Evolutionary conservation across 2,329 filamentous ascomycete species (phyloP), one percentile per base, ranked within the genome.

Genomic region (Ambrosiella beaveri): DNA sequence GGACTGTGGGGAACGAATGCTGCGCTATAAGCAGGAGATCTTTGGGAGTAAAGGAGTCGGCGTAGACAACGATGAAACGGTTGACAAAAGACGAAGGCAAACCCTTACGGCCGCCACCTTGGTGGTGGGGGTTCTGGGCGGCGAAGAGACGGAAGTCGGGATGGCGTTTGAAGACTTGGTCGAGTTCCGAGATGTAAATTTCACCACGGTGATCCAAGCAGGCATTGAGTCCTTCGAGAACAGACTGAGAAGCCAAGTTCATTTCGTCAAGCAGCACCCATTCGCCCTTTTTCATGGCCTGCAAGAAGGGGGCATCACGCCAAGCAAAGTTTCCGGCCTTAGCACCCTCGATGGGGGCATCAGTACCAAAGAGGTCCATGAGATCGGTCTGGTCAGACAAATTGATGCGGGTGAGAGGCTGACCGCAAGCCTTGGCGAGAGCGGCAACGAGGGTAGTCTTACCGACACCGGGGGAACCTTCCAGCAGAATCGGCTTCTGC

Each of bases 251-350:
- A 1, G 94, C 93, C 62, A 98, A 73, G 65, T 98, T 98, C 93
- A 98, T 98, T 73, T 98, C 93, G 66, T 98, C 93, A 0, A 98
- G 77, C 36, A 98, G 74, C 9, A 98, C 93, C 93, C 93, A 98
- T 64, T 95, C 87, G 36, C 93, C 93, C 59, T 81, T 86, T 67
- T 97, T 93, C 91, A 98, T 97, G 0, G 93, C 93, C 67, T 88
- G 86, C 17, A 98, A 74, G 67, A 98, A 97, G 0, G 93, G 90
- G 0, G 91, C 93, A 68, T 98, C 91, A 64, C 89, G 81, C 93
- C 93, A 98, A 1, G 87, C 85, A 66, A 98, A 98, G 61, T 87
- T 85, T 1, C 93, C 93, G 7, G 89, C 85, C 65, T 86, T 82
- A 0, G 86, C 88, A n/a, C 89, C 90, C 70, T 97, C 93, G 2